These are phyloP conservation scores for Curvularia spicifera DNA, from an alignment of 2,329 filamentous ascomycete genomes.

Conservation along the genomic window DNA sequence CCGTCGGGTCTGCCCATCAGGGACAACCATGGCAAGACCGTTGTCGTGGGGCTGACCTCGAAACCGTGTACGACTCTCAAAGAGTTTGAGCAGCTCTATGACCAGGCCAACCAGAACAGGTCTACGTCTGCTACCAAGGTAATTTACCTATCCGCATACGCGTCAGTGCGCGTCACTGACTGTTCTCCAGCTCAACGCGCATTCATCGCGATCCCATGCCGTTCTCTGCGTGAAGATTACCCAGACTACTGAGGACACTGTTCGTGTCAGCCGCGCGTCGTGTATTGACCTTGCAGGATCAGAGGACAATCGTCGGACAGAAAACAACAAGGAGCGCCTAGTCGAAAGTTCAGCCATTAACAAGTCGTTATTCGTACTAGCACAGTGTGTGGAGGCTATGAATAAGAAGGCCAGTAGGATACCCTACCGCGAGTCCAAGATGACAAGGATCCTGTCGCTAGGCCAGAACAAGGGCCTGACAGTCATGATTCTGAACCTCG, in stretches of 20 bases:
- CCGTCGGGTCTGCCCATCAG: constrained; percentile 79
- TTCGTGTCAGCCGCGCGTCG: constrained; percentile 79
- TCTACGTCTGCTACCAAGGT: constrained; percentile 87
- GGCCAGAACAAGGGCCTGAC: constrained; percentile 96
- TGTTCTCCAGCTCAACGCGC: constrained; percentile 72
- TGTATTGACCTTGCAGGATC: constrained; percentile 95
- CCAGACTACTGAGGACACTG: constrained; percentile 71
- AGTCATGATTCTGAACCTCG: constrained; percentile 94
- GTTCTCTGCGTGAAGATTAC: constrained; percentile 89
- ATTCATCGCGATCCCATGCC: constrained; percentile 88
- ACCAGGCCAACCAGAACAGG: constrained; percentile 88
- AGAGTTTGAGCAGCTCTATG: constrained; percentile 88
- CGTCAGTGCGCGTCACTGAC: constrained; percentile 9
- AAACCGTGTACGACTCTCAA: constrained; percentile 81
- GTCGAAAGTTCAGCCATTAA: constrained; percentile 98
- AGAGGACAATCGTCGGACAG: constrained; percentile 92
- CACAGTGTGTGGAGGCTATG: constrained; percentile 95
- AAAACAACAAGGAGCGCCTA: constrained; percentile 89
- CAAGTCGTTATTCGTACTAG: constrained; percentile 93
- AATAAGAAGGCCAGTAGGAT: constrained; percentile 76
- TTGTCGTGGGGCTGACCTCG: constrained; percentile 85
- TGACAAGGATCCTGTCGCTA: constrained; percentile 90
- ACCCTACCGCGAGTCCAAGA: constrained; percentile 93
- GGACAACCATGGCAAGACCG: constrained; percentile 84
- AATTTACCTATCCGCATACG: constrained; percentile 13